Evolutionary conservation across 169 alveolate species (phyloP), one percentile per base, ranked within the genome.

Genomic region (Eimeria necatrix): DNA sequence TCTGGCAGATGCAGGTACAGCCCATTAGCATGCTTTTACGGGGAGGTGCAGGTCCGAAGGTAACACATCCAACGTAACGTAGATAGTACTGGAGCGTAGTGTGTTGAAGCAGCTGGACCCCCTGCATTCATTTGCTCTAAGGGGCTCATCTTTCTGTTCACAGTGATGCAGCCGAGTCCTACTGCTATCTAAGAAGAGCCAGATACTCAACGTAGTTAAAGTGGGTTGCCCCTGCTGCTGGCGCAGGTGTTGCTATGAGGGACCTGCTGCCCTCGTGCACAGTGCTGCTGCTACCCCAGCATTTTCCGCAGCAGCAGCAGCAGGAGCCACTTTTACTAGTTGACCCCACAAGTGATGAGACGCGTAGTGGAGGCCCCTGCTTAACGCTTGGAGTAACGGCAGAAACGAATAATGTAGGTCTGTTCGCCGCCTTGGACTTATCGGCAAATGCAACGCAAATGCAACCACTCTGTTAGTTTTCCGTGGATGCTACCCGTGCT

Each of bases 211-310:
- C 41, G 41, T 32, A 32, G 41, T 32, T 32, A 32, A 32, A 32
- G 41, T 32, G 41, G 41, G 41, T 32, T 32, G 41, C 41, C 70
- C n/a, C 5, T 59, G 70, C n/a, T 59, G 24, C 16, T 68, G 80
- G 48, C 22, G 80, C 80, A 68, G 80, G 80, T 9, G 80, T 68
- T 4, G 80, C 80, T 16, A 68, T 68, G 80, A 22, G 80, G 46
- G 80, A 68, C 80, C 22, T 68, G 80, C 12, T 68, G 80, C 80
- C 80, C 10, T 22, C 80, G 14, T 68, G 80, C 80, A 68, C 80
- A 20, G 80, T 68, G 46, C 80, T 68, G 80, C n/a, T 68, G 49
- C 46, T 68, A 9, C 80, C 80, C 48, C 80, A 68, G 80, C 80
- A 68, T 8, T 18, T 14, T 10, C 68, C 68, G 68, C 68, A 56